Evolutionary conservation across 805 yeast species (phyloP).

Genomic region (Yarrowia bubula): DNA sequence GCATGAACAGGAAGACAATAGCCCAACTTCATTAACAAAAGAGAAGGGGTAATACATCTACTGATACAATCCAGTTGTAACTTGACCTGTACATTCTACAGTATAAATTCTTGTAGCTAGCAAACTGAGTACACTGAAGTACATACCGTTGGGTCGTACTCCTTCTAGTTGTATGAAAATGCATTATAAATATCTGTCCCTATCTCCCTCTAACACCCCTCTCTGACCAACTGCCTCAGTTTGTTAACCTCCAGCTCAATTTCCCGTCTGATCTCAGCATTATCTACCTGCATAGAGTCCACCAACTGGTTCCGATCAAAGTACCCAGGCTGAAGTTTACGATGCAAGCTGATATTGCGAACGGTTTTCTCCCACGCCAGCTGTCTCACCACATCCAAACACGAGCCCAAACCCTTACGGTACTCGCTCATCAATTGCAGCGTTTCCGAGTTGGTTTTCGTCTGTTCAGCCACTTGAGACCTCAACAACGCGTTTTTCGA

Average conservation of each 20-base stretch:
- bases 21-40: too few species aligned
- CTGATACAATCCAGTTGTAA: too few species aligned
- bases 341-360: conserved; percentile 30
- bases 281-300: conserved; percentile 30
- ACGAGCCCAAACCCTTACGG: conserved; percentile 29
- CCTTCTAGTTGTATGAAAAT: background rate
- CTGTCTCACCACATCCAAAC: conserved; percentile 30
- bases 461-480: conserved; percentile 28
- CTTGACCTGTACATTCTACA: too few species aligned
- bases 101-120: too few species aligned
- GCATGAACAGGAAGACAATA: too few species aligned
- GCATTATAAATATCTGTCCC: background rate
- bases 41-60: too few species aligned
- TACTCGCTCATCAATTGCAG: conserved; percentile 29
- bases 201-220: background rate
- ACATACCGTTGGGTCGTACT: too few species aligned
- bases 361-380: conserved; percentile 31
- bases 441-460: conserved; percentile 27
- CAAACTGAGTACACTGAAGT: too few species aligned
- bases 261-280: conserved; percentile 30
- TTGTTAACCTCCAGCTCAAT: conserved; percentile 30
- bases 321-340: conserved; percentile 21
- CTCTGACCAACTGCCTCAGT: conserved; percentile 23
- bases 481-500: conserved; percentile 27
- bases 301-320: conserved; percentile 27